These are phyloP conservation scores for Magnolia kwangsiensis DNA, from an alignment of 164 flowering plant species.

Conservation along the genomic window DNA sequence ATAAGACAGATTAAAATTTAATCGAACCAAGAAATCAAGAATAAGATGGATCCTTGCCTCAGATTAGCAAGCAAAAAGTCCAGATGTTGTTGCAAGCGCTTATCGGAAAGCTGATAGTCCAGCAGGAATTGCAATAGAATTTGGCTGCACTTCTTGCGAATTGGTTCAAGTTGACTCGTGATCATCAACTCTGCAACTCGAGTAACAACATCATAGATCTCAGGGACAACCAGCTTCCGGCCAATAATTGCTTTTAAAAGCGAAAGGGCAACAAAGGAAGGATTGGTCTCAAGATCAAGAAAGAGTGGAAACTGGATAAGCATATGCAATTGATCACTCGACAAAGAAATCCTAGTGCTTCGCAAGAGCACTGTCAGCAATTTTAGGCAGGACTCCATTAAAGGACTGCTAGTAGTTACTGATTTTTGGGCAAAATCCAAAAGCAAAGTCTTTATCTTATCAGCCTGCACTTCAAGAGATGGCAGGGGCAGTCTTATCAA, in stretches of 20 bases:
- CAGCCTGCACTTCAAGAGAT: slow-evolving; percentile 55
- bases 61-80: slow-evolving; percentile 63
- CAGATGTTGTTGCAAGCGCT: slow-evolving; percentile 77
- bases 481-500: slow-evolving; percentile 78
- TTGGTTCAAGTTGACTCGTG: slow-evolving; percentile 61
- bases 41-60: slow-evolving; percentile 35
- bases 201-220: slow-evolving; percentile 82
- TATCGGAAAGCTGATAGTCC: slow-evolving; percentile 58
- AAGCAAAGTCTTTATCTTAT: slow-evolving; percentile 59
- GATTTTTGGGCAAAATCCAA: slow-evolving; percentile 67
- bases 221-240: slow-evolving; percentile 65
- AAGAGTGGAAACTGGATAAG: slow-evolving; percentile 79
- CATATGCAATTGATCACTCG: slow-evolving; percentile 62
- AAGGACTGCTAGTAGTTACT: slow-evolving; percentile 37
- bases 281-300: slow-evolving; percentile 74
- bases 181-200: slow-evolving; percentile 76
- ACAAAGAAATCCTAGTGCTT: slow-evolving; percentile 57
- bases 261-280: slow-evolving; percentile 71
- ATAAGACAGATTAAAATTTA: slow-evolving; percentile 10
- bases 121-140: slow-evolving; percentile 78
- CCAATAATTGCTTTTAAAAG: slow-evolving; percentile 73
- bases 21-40: not conserved
- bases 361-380: slow-evolving; percentile 67
- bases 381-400: slow-evolving; percentile 67
- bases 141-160: slow-evolving; percentile 75